phyloP scores from a whole-genome alignment of 257 asterid genomes.

The Mentha longifolia region DNA sequence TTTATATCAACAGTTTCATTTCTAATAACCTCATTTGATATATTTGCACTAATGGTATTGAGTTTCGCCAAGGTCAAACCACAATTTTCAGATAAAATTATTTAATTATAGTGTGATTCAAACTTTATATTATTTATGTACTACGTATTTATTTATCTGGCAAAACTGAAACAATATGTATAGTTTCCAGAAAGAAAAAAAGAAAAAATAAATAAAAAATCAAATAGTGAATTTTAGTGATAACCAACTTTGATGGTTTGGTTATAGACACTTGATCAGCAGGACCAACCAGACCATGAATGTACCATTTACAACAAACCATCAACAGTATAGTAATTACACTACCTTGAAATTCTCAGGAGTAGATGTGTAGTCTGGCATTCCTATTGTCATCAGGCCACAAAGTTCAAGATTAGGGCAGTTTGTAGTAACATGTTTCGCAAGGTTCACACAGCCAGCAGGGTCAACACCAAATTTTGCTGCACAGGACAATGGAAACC shows the following conservation, averaged over 20 bases:
- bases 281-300: neutral
- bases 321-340: conserved; percentile 7
- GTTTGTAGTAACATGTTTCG: conserved; percentile 54
- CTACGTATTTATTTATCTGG: neutral
- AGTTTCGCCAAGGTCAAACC: neutral
- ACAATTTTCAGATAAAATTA: neutral
- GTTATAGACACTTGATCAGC: neutral
- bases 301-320: neutral
- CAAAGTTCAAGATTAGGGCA: conserved; percentile 88
- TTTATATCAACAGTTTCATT: neutral
- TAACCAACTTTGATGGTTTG: neutral
- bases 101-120: neutral
- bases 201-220: too few species aligned
- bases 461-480: conserved; percentile 96
- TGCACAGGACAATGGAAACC: conserved; percentile 43
- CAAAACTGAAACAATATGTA: neutral
- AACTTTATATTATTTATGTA: neutral
- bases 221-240: too few species aligned
- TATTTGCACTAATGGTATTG: neutral
- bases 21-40: conserved; percentile 7
- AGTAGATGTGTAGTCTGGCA: conserved; percentile 96
- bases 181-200: too few species aligned
- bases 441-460: conserved; percentile 70
- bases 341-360: conserved; percentile 93
- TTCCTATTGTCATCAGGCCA: conserved; percentile 98